phyloP scores from a whole-genome alignment of 768 basidiomycete genomes.

The Phaeotremella skinneri region DNA sequence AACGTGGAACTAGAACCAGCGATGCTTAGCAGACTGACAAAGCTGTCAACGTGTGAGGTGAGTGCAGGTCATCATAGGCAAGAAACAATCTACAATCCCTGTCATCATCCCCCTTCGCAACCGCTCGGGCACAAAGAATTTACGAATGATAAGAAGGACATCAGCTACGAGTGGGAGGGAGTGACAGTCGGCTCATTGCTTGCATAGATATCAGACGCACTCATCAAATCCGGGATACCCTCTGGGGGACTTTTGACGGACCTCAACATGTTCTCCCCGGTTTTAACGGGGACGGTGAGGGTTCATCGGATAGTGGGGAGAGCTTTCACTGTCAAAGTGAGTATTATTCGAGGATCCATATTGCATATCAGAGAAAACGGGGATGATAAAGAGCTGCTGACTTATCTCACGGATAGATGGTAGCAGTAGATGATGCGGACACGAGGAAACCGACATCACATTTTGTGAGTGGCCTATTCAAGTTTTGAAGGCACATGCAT shows the following conservation, averaged over 20 bases:
- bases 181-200: background rate
- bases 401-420: slow-evolving; percentile 57
- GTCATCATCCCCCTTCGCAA: no score
- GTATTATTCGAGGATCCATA: background rate
- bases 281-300: slow-evolving; percentile 37
- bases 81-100: no score
- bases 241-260: slow-evolving; percentile 81
- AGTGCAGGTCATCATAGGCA: no score
- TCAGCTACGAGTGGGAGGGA: background rate
- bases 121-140: no score
- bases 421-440: slow-evolving; percentile 59
- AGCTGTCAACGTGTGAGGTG: slow-evolving; percentile 24
- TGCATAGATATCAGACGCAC: slow-evolving; percentile 73
- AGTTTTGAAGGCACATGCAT: no score
- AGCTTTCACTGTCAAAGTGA: slow-evolving; percentile 74
- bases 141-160: no score
- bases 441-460: slow-evolving; percentile 68
- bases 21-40: slow-evolving; percentile 5
- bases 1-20: background rate
- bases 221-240: slow-evolving; percentile 70
- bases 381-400: background rate
- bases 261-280: slow-evolving; percentile 61
- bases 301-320: slow-evolving; percentile 64
- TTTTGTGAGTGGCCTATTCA: slow-evolving; percentile 58
- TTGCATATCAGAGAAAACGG: background rate